Evolutionary conservation across 164 flowering plant genomes (phyloP), one percentile per base, ranked within the genome.

Genomic region (Nelumbo lutea): DNA sequence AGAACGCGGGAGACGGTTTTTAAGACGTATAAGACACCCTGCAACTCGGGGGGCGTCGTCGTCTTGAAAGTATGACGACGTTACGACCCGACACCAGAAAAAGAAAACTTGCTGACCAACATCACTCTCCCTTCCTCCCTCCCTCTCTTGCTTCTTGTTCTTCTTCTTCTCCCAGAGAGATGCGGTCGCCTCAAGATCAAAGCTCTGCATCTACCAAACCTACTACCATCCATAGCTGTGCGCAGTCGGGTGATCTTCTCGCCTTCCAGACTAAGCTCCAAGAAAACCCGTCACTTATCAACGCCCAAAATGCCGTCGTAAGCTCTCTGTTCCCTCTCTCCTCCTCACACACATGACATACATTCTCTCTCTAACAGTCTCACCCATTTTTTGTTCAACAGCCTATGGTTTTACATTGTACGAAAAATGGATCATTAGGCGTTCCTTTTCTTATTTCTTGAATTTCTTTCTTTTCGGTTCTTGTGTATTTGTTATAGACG

Each of bases 221-320:
- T 5, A 67, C 72, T 57, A 86, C 97, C 73, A 77, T 93, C 50
- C 99, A 96, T 74, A 84, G 80, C 66, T 82, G 48, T 69, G 97
- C 98, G 1, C 96, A 87, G 67, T 79, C 86, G 3, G 99, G 97
- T 5, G 96, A 96, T 83, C 82, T 93, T 65, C 9, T 67, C 52
- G 74, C 71, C 40, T 74, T 93, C 59, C 87, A 83, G 83, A 88
- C 71, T 80, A 74, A 85, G 59, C 85, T 96, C 40, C 74, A 77
- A 0, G 87, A 79, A 59, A 86, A 86, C 70, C 96, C 99, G 11
- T 82, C 88, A 61, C 94, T 96, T 68, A 86, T 96, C 76, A 90
- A 93, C 59, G 90, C 89, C 7, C 75, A 86, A 42, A 96, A 96
- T 72, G 84, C 88, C 41, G 86, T 96, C 59, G 99, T 96, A 83